A percentile compares a stretch with the other conserved stretches of the same genome.
phyloP scores from a whole-genome alignment of 2,329 filamentous ascomycete genomes.

The Epichloe uncinata region DNA sequence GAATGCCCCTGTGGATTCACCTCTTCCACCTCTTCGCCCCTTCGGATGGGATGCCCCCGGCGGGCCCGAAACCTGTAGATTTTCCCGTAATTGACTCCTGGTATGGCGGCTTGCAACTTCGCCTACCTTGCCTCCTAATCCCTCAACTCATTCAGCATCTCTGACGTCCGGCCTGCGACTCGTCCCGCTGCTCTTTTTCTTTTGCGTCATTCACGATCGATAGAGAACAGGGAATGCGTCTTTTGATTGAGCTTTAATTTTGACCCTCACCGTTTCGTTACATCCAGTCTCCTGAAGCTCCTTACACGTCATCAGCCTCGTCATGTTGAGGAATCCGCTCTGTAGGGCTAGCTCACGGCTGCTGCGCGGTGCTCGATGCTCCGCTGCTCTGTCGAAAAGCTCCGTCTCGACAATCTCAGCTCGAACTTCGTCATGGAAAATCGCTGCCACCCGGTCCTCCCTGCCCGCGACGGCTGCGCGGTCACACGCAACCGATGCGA shows the following conservation, averaged over 20 bases:
- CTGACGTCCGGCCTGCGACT: constrained; percentile 21
- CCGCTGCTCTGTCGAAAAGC: constrained; percentile 24
- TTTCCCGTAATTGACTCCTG: background rate
- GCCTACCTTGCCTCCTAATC: constrained; percentile 7
- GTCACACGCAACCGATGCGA: constrained; percentile 39
- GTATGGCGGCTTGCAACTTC: background rate
- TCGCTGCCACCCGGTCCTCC: constrained; percentile 33
- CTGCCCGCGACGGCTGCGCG: constrained; percentile 36
- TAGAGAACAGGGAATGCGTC: constrained; percentile 20
- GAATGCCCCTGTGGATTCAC: constrained; percentile 6
- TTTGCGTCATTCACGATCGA: constrained; percentile 14
- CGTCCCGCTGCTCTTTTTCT: constrained; percentile 37
- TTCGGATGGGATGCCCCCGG: background rate
- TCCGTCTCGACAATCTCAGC: constrained; percentile 28
- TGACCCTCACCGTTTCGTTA: constrained; percentile 9
- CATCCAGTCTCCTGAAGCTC: constrained; percentile 4
- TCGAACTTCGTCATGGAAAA: constrained; percentile 29
- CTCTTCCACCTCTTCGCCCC: too few relatives aligned
- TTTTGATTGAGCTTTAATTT: constrained; percentile 9
- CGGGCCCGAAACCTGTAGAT: background rate
- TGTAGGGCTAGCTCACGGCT: constrained; percentile 53
- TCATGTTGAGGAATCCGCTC: constrained; percentile 61
- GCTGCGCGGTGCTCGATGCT: constrained; percentile 39
- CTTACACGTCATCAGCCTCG: constrained; percentile 15
- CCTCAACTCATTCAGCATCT: background rate